Conservation (phyloP, 495 filamentous ascomycete genomes). For the Melanomma pulvis-pyrius region DNA sequence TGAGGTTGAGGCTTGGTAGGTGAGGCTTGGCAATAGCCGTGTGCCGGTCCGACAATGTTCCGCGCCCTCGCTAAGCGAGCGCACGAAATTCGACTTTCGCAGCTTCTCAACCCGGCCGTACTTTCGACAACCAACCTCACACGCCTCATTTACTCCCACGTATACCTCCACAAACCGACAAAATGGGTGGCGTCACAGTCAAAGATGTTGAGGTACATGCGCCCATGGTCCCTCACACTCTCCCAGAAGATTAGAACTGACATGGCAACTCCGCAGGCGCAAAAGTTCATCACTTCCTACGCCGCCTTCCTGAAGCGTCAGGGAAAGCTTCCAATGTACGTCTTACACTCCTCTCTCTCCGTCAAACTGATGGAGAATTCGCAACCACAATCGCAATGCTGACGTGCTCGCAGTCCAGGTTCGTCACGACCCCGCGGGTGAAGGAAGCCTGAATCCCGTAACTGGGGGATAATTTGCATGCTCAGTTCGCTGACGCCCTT, state of each 20-base stretch:
- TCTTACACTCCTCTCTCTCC: conserved; percentile 9
- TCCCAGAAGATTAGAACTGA: conserved; percentile 3
- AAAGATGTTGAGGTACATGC: conserved; percentile 38
- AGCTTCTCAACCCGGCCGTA: not conserved
- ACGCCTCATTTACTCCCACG: conserved; percentile 8
- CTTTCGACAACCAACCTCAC: conserved; percentile 15
- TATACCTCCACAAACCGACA: conserved; percentile 33
- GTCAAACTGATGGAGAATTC: not conserved
- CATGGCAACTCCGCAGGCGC: conserved; percentile 58
- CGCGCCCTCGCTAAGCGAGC: not conserved
- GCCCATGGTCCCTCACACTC: not conserved
- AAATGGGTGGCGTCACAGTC: conserved; percentile 45
- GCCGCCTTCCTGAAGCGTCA: conserved; percentile 98
- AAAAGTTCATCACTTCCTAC: conserved; percentile 95
- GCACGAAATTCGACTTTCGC: not conserved
- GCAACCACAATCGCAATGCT: not conserved
- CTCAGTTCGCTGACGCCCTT: conserved; percentile 42
- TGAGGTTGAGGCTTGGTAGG: not conserved
- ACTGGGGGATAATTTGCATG: conserved; percentile 45
- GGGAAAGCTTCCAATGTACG: conserved; percentile 93
- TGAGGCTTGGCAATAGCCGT: not conserved
- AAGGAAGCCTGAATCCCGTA: conserved; percentile 42
- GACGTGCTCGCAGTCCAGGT: conserved; percentile 31
- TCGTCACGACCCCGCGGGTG: conserved; percentile 29
- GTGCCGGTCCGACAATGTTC: not conserved